These are phyloP conservation scores for Debaryomyces hansenii DNA, from an alignment of 805 yeast genomes.

Conservation along the genomic window DNA sequence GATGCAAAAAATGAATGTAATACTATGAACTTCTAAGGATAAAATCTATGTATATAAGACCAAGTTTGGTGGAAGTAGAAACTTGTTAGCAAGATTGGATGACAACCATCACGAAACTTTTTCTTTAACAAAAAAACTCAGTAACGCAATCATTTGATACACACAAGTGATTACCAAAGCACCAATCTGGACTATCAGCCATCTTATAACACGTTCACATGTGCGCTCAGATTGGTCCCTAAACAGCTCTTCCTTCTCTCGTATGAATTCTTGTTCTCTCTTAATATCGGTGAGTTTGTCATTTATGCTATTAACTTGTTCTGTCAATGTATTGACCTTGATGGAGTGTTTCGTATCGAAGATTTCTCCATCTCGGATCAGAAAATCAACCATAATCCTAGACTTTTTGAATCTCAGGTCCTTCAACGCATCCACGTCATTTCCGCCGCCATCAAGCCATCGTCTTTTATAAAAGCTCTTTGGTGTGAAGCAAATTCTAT, in stretches of 20 bases:
- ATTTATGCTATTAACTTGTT: conserved; percentile 56
- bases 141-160: conserved; percentile 21
- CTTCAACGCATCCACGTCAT: conserved; percentile 9
- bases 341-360: conserved; percentile 42
- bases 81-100: too few relatives aligned
- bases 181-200: conserved; percentile 20
- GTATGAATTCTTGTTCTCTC: conserved; percentile 56
- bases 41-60: too few relatives aligned
- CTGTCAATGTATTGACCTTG: conserved; percentile 50
- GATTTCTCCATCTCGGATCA: conserved; percentile 19
- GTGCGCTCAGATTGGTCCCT: conserved; percentile 26
- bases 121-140: conserved; percentile 15
- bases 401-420: conserved; percentile 22
- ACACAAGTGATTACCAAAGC: conserved; percentile 15
- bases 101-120: conserved; percentile 2
- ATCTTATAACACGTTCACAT: conserved; percentile 18
- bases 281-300: conserved; percentile 58
- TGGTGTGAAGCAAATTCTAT: conserved; percentile 27
- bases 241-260: conserved; percentile 23
- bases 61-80: too few relatives aligned
- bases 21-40: too few relatives aligned
- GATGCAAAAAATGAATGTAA: too few relatives aligned
- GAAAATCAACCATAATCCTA: conserved; percentile 20
- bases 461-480: conserved; percentile 16
- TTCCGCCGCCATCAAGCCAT: conserved; percentile 15